Percentiles rank a stretch among this genome's conserved stretches.
These are phyloP conservation scores for Candida pseudoviswanathii DNA, from an alignment of 1,139 yeast species.

Conservation along the genomic window DNA sequence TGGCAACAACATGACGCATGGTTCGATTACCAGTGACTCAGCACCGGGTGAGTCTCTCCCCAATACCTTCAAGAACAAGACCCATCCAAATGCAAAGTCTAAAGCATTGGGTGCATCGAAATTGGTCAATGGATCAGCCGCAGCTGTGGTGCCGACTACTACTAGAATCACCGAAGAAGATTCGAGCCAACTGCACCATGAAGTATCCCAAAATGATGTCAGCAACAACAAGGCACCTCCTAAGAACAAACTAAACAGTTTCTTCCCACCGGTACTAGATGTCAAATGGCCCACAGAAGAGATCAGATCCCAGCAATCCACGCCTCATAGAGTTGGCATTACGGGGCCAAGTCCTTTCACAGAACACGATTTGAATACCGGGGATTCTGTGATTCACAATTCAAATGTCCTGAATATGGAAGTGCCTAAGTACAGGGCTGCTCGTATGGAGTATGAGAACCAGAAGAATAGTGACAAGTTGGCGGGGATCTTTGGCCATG, in stretches of 20 bases:
- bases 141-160: conserved; percentile 4
- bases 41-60: conserved; percentile 32
- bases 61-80: conserved; percentile 48
- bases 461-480: conserved; percentile 28
- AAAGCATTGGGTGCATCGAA: conserved; percentile 29
- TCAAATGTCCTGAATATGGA: conserved; percentile 23
- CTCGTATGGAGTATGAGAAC: conserved; percentile 30
- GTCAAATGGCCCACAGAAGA: conserved; percentile 33
- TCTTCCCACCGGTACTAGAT: conserved; percentile 20
- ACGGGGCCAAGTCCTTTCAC: conserved; percentile 3
- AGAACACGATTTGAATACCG: conserved; percentile 2
- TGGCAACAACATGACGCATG: conserved; percentile 1
- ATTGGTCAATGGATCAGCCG: conserved; percentile 8
- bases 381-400: conserved; percentile 41
- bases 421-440: conserved; percentile 45
- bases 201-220: neutral
- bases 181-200: neutral
- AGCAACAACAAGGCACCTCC: neutral
- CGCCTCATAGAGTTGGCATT: conserved; percentile 6
- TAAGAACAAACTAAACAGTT: neutral
- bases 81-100: conserved; percentile 49
- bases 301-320: neutral
- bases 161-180: conserved; percentile 1
- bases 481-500: conserved; percentile 32
- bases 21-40: conserved; percentile 15